Conservation (phyloP, 139 green algal genomes). For the Chlorella sp. region DNA sequence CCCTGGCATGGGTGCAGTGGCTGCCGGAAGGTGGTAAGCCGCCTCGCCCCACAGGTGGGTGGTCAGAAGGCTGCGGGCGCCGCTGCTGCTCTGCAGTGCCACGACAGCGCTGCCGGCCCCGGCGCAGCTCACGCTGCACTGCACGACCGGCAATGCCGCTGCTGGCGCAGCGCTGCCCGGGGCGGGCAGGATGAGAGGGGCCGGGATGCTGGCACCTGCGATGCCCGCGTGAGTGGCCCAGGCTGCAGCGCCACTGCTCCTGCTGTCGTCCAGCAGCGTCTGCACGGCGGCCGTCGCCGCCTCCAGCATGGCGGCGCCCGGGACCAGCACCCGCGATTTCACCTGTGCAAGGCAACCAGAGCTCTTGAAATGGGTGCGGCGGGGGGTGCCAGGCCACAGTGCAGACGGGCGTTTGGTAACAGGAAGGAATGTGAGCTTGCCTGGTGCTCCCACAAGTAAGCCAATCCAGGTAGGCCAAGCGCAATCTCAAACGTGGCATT, state of each 20-base stretch:
- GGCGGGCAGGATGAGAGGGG: slow-evolving; percentile 10
- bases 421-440: neutral
- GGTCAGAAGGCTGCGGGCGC: neutral
- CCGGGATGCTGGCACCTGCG: slow-evolving; percentile 7
- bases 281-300: slow-evolving; percentile 33
- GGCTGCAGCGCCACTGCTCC: neutral
- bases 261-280: slow-evolving; percentile 3
- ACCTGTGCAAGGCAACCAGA: slow-evolving; percentile 34
- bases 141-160: neutral
- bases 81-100: too few relatives aligned
- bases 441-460: slow-evolving; percentile 76
- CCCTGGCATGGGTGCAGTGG: neutral
- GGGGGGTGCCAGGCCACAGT: neutral
- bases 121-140: neutral
- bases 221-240: neutral
- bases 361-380: neutral
- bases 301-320: slow-evolving; percentile 73
- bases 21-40: neutral
- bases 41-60: neutral
- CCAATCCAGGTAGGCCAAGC: slow-evolving; percentile 33
- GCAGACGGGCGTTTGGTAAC: neutral
- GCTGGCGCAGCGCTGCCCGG: neutral
- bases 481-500: slow-evolving; percentile 35
- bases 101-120: too few relatives aligned
- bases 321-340: slow-evolving; percentile 53